Base-by-base conservation (phyloP, 495 filamentous ascomycete genomes). In the Podospora pseudopauciseta region DNA sequence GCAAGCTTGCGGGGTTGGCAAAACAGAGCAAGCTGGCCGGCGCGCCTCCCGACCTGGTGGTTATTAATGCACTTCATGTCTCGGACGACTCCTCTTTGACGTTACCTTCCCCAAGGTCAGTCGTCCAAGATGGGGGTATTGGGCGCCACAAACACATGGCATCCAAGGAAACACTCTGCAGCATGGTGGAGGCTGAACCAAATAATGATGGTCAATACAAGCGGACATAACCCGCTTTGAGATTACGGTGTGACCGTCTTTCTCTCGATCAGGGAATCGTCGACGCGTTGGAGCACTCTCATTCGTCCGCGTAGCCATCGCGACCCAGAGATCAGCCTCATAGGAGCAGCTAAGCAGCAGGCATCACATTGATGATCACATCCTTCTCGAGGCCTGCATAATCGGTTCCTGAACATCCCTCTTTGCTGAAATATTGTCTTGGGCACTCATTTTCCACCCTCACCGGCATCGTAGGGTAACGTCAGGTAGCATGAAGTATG, bases 151-250 rank as follows among this genome's bases (percentile, higher is more conserved):
- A 3, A 49, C 39, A 49, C 39, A 49, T 49, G 39, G 39, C 39
- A 49, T 13, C 39, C 39, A 49, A 49, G 39, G 39, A 49, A 18
- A 5, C 9, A 49, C 2, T 49, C 39, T 49, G 39, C 0, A 3
- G 39, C 39, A 49, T 49, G 39, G 39, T 13, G 39, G 39, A 49
- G 39, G 39, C 39, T 49, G 39, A 49, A 49, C 39, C 3, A 20
- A 15, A 30, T 26, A 19, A 60, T 2, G 66, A 63, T 67, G 49
- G 66, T 39, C 39, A 39, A 28, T 19, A 66, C 19, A 27, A 27
- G 56, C 56, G 56, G 56, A 19, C 19, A 59, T 59, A 6, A 23
- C 16, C 56, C 56, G 16, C 26, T 59, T 59, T 59, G 56, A 59
- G 56, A 59, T 59, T 59, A 27, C 56, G 56, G n/a, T 59, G 19